Conservation (phyloP, 2,329 filamentous ascomycete species). For the Penicillium sp. region DNA sequence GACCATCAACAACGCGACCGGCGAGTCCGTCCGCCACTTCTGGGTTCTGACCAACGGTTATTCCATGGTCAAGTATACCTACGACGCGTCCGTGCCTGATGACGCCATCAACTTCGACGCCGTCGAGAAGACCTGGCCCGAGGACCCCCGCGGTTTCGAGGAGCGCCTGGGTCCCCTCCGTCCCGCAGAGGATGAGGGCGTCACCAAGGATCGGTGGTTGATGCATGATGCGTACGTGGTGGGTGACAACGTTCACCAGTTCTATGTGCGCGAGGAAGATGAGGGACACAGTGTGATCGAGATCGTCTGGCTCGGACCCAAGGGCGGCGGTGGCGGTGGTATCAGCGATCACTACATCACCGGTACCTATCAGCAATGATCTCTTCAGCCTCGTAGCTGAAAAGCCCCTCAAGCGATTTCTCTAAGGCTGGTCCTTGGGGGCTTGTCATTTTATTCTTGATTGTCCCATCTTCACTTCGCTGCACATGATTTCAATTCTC, state of each 20-base stretch:
- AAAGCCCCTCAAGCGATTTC: slow-evolving; percentile 23
- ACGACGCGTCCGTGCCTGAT: slow-evolving; percentile 35
- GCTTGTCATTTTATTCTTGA: slow-evolving; percentile 14
- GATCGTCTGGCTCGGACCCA: slow-evolving; percentile 44
- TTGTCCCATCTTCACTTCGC: slow-evolving; percentile 29
- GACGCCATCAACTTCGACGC: slow-evolving; percentile 45
- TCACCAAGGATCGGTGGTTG: slow-evolving; percentile 44
- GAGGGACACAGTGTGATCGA: slow-evolving; percentile 44
- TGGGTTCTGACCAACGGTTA: slow-evolving; percentile 48
- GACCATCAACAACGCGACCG: slow-evolving; percentile 35
- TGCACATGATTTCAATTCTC: slow-evolving; percentile 36
- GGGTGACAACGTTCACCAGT: slow-evolving; percentile 45
- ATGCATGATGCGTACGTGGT: slow-evolving; percentile 39
- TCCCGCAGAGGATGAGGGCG: slow-evolving; percentile 38
- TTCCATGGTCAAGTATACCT: slow-evolving; percentile 44
- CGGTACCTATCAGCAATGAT: slow-evolving; percentile 30
- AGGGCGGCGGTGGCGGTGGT: slow-evolving; percentile 38
- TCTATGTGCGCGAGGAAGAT: slow-evolving; percentile 42
- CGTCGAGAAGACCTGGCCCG: slow-evolving; percentile 46
- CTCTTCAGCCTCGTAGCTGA: slow-evolving; percentile 14
- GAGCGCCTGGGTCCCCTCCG: slow-evolving; percentile 41
- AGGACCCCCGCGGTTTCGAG: slow-evolving; percentile 43
- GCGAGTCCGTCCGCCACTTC: slow-evolving; percentile 38
- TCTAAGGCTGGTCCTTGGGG: slow-evolving; percentile 36
- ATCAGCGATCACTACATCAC: slow-evolving; percentile 30